These are phyloP conservation scores for Stagonosporopsis rhizophila DNA, from an alignment of 2,329 filamentous ascomycete species.

Conservation along the genomic window DNA sequence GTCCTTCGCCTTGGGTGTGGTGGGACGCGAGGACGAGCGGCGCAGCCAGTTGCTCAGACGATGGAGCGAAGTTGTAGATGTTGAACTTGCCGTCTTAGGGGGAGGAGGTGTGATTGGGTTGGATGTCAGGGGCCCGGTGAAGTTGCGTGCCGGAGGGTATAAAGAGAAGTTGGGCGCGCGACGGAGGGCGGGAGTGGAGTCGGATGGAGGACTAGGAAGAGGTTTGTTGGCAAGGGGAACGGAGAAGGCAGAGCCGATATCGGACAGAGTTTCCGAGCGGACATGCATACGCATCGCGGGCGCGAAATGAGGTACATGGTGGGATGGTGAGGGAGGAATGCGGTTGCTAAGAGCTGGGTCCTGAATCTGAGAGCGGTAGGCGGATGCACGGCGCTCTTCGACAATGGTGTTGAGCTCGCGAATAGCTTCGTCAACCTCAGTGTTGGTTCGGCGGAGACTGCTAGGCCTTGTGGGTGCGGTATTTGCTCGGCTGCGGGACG, in stretches of 20 bases:
- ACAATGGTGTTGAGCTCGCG: slow-evolving; percentile 59
- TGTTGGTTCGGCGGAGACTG: slow-evolving; percentile 47
- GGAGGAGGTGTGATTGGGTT: slow-evolving; percentile 47
- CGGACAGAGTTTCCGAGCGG: slow-evolving; percentile 56
- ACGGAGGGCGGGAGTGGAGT: slow-evolving; percentile 14
- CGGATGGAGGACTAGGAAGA: slow-evolving; percentile 29
- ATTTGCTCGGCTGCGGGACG: slow-evolving; percentile 45
- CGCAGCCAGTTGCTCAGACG: slow-evolving; percentile 48
- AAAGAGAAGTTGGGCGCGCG: slow-evolving; percentile 36
- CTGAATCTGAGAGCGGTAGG: slow-evolving; percentile 41
- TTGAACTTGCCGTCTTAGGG: slow-evolving; percentile 28
- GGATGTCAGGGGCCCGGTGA: slow-evolving; percentile 40
- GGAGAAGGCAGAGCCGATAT: slow-evolving; percentile 57
- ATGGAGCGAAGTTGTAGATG: slow-evolving; percentile 43
- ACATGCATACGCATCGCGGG: slow-evolving; percentile 55
- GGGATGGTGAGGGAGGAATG: slow-evolving; percentile 43
- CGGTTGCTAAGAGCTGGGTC: slow-evolving; percentile 37
- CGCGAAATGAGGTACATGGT: slow-evolving; percentile 57
- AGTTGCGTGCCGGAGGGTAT: slow-evolving; percentile 29
- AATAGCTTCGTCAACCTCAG: slow-evolving; percentile 55
- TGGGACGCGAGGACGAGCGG: slow-evolving; percentile 37
- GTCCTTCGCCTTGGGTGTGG: slow-evolving; percentile 29
- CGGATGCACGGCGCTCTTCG: slow-evolving; percentile 54
- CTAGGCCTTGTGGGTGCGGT: slow-evolving; percentile 45
- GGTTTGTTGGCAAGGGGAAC: slow-evolving; percentile 45